These are phyloP conservation scores for Penicillium hordei DNA, from an alignment of 2,329 filamentous ascomycete genomes.

Conservation along the genomic window DNA sequence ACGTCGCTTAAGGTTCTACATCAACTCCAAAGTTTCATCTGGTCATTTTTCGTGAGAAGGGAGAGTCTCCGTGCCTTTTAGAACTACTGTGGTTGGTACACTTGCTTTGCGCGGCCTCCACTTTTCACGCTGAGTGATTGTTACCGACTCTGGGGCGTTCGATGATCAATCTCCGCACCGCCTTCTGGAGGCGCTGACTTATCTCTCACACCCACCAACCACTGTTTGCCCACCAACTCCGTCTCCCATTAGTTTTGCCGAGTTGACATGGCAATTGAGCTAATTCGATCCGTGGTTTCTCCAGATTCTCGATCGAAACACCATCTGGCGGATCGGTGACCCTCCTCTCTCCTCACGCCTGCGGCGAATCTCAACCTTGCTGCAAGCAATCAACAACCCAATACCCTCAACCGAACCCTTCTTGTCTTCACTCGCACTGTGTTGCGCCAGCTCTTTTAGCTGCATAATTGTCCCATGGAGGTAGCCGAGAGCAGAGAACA, in stretches of 20 bases:
- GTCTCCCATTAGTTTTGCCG: constrained; percentile 3
- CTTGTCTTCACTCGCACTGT: neutral
- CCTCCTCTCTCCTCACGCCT: constrained; percentile 19
- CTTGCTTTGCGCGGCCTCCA: constrained; percentile 24
- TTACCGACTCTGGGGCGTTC: constrained; percentile 31
- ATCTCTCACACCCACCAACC: constrained; percentile 23
- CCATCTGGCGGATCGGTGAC: constrained; percentile 19
- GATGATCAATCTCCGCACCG: constrained; percentile 44
- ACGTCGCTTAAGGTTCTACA: constrained; percentile 30
- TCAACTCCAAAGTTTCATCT: constrained; percentile 6
- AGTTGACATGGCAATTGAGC: constrained; percentile 26
- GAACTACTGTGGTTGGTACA: constrained; percentile 4
- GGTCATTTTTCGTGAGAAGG: constrained; percentile 1
- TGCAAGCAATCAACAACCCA: constrained; percentile 19
- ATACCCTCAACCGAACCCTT: neutral
- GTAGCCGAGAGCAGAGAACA: constrained; percentile 40
- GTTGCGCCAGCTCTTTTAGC: constrained; percentile 2
- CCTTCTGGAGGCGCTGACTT: constrained; percentile 33
- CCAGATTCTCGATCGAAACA: constrained; percentile 20
- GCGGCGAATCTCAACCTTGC: constrained; percentile 18
- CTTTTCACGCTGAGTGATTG: constrained; percentile 23
- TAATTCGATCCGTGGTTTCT: constrained; percentile 25
- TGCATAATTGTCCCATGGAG: constrained; percentile 36
- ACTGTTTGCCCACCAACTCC: constrained; percentile 18
- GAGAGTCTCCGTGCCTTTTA: neutral